phyloP scores from a whole-genome alignment of 2,329 filamentous ascomycete species.

The Cercospora nicotianae region DNA sequence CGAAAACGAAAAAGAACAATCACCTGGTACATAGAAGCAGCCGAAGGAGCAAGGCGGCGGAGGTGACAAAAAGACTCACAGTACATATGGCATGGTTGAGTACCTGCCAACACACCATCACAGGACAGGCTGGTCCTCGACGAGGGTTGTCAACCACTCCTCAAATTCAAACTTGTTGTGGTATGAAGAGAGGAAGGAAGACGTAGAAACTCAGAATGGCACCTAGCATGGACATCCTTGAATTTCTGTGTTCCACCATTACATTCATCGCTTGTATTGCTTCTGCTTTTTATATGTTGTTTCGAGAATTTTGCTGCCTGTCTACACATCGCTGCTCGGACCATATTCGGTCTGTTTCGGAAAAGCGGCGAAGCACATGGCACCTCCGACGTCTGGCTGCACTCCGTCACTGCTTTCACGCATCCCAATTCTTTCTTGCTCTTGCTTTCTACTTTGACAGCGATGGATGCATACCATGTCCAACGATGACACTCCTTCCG shows the following conservation, averaged over 20 bases:
- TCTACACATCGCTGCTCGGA: neutral
- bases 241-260: neutral
- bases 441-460: neutral
- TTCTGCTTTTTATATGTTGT: neutral
- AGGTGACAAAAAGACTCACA: neutral
- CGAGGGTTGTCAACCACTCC: constrained; percentile 18
- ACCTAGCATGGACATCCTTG: neutral
- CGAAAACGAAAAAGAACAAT: neutral
- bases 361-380: constrained; percentile 7
- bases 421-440: constrained; percentile 7
- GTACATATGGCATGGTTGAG: neutral
- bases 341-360: constrained; percentile 7
- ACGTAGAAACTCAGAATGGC: constrained; percentile 8
- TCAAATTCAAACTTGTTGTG: constrained; percentile 9
- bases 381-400: neutral
- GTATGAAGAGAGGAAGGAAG: constrained; percentile 9
- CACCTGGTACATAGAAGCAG: constrained; percentile 13
- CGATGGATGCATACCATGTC: constrained; percentile 6
- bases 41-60: neutral
- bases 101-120: neutral
- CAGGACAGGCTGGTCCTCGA: constrained; percentile 1
- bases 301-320: neutral
- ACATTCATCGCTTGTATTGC: neutral
- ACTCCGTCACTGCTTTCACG: neutral
- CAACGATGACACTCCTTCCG: constrained; percentile 8